Conservation (phyloP, 75 land plant genomes). For the Adiantum capillusveneris region DNA sequence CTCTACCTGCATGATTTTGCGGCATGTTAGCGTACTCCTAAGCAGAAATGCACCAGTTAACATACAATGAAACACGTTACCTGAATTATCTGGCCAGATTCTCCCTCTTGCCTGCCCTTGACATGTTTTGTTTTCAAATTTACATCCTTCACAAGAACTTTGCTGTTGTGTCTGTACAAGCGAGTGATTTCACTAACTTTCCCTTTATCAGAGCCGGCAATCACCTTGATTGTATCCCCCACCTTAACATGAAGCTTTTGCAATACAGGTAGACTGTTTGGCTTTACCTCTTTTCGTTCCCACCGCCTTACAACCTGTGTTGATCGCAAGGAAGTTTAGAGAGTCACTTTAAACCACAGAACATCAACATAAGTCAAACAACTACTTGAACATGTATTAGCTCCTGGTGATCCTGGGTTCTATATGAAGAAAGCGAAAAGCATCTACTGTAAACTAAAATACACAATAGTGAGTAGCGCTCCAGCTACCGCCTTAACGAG, state of each 20-base stretch:
- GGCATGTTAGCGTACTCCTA: background rate
- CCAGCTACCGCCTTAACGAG: too few relatives aligned
- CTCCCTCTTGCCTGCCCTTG: constrained; percentile 79
- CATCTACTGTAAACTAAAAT: too few relatives aligned
- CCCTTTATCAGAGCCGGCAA: constrained; percentile 80
- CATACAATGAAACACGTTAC: constrained; percentile 22
- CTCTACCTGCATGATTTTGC: constrained; percentile 52
- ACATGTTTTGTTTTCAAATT: constrained; percentile 95
- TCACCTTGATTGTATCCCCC: constrained; percentile 90
- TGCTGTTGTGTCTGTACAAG: constrained; percentile 73
- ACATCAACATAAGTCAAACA: too few relatives aligned
- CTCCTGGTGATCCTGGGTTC: too few relatives aligned
- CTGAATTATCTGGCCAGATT: constrained; percentile 93
- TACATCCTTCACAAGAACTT: constrained; percentile 69
- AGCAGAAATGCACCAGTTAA: background rate
- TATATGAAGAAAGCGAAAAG: too few relatives aligned
- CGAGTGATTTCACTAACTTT: constrained; percentile 69
- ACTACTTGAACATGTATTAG: too few relatives aligned
- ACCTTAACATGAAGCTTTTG: constrained; percentile 92
- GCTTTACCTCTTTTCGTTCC: constrained; percentile 89
- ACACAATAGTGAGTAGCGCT: too few relatives aligned
- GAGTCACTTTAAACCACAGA: too few relatives aligned
- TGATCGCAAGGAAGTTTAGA: too few relatives aligned
- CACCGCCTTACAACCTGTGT: constrained; percentile 32
- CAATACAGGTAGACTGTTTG: constrained; percentile 78